Evolutionary conservation across 2,329 filamentous ascomycete genomes (phyloP).

Genomic region (Microdochium bolleyi): DNA sequence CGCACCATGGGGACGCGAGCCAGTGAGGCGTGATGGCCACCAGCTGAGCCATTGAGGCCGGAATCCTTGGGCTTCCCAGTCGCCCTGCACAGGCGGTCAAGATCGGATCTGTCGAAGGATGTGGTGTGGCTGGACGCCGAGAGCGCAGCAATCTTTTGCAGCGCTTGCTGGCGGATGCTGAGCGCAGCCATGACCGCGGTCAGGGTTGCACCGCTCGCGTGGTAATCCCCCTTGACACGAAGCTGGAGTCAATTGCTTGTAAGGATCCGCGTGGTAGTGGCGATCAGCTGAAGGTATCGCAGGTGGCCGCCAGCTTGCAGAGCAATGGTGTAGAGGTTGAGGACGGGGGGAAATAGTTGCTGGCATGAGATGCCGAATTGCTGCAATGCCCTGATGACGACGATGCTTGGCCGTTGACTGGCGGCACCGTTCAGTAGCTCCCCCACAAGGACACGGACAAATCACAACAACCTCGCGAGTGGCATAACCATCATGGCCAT

Average conservation of each 20-base stretch:
- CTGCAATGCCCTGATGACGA: neutral
- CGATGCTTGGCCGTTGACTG: neutral
- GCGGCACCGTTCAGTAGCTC: neutral
- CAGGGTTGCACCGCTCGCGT: neutral
- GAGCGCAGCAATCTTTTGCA: constrained; percentile 58
- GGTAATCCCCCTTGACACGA: no score
- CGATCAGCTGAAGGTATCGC: no score
- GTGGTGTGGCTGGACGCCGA: constrained; percentile 46
- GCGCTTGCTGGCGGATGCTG: constrained; percentile 52
- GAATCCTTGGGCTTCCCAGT: constrained; percentile 33
- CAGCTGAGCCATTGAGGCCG: constrained; percentile 36
- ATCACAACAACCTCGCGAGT: no score
- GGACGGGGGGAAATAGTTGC: no score
- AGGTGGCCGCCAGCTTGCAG: no score
- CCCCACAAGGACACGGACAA: neutral
- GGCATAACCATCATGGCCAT: neutral
- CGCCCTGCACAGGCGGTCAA: constrained; percentile 53
- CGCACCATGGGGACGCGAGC: constrained; percentile 54
- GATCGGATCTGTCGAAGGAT: constrained; percentile 53
- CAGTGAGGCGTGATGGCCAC: constrained; percentile 30
- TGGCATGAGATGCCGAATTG: neutral
- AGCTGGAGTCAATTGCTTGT: no score
- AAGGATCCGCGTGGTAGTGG: no score
- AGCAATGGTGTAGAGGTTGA: no score
- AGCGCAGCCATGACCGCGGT: constrained; percentile 31